Evolutionary conservation across 441 rosid species (phyloP).

Genomic region (Adansonia madagascariensis): DNA sequence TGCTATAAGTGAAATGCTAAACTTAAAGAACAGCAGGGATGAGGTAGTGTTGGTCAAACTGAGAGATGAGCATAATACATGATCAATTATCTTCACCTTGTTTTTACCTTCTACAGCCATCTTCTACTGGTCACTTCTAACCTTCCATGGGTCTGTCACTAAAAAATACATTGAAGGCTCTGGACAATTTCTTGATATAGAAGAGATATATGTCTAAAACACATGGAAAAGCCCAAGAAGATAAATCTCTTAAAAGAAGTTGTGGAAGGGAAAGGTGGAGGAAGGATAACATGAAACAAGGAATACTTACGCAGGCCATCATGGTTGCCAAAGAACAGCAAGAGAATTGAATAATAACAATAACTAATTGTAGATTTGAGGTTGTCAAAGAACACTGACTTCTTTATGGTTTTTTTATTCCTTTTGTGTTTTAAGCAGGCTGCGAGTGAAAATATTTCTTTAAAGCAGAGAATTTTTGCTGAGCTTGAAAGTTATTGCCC

Average conservation of each 20-base stretch:
- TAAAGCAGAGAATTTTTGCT: constrained; percentile 5
- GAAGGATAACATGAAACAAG: neutral
- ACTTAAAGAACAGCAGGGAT: neutral
- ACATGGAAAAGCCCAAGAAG: neutral
- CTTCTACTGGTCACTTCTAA: neutral
- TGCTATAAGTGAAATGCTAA: neutral
- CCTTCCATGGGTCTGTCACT: neutral
- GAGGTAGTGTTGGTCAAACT: neutral
- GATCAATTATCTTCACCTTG: neutral
- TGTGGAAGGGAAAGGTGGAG: neutral
- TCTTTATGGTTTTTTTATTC: neutral
- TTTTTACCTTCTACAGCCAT: neutral
- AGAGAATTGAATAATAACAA: neutral
- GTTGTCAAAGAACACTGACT: constrained; percentile 5
- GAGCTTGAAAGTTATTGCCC: constrained; percentile 13
- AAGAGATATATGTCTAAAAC: neutral
- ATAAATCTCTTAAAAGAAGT: neutral
- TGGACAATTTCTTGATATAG: neutral
- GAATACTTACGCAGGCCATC: neutral
- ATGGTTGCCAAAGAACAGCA: neutral
- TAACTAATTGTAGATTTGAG: constrained; percentile 9
- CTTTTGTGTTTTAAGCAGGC: constrained; percentile 23
- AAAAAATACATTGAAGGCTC: neutral
- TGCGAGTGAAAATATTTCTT: constrained; percentile 12
- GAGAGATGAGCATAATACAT: neutral